Percentiles rank a stretch among this genome's conserved stretches.
Evolutionary conservation across 2,329 filamentous ascomycete species (phyloP).

Genomic region (Alternaria burnsii): DNA sequence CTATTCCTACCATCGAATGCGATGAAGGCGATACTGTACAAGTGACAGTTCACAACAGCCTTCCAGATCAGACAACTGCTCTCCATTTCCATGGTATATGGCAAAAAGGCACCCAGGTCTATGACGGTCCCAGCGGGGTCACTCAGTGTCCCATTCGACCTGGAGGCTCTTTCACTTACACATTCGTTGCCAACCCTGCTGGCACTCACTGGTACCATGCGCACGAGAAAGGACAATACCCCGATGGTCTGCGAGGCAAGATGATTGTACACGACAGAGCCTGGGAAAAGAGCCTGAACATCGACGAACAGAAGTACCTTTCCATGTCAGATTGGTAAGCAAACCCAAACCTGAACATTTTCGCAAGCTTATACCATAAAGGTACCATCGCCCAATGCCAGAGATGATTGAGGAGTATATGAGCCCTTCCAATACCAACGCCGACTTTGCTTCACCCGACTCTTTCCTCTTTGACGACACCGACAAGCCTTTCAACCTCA

Average conservation of each 20-base stretch:
- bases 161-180: slow-evolving; percentile 70
- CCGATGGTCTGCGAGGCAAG: slow-evolving; percentile 51
- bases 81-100: slow-evolving; percentile 62
- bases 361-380: slow-evolving; percentile 20
- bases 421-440: slow-evolving; percentile 53
- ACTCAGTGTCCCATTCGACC: slow-evolving; percentile 67
- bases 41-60: slow-evolving; percentile 47
- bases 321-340: slow-evolving; percentile 18
- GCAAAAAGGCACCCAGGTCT: slow-evolving; percentile 64
- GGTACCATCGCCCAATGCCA: slow-evolving; percentile 16
- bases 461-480: slow-evolving; percentile 19
- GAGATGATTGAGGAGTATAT: slow-evolving; percentile 52
- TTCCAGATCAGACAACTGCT: slow-evolving; percentile 26
- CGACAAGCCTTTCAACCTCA: slow-evolving; percentile 28
- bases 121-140: slow-evolving; percentile 84
- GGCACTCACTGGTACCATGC: slow-evolving; percentile 73
- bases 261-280: slow-evolving; percentile 50
- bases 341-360: slow-evolving; percentile 13
- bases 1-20: slow-evolving; percentile 66
- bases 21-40: slow-evolving; percentile 60
- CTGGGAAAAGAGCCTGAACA: slow-evolving; percentile 53
- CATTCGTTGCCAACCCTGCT: slow-evolving; percentile 65
- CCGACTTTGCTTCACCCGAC: slow-evolving; percentile 14
- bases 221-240: slow-evolving; percentile 60
- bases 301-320: slow-evolving; percentile 19